Percentiles rank a stretch among this genome's conserved stretches.
These are phyloP conservation scores for Aspergillus caelatus DNA, from an alignment of 2,329 filamentous ascomycete species.

Conservation along the genomic window DNA sequence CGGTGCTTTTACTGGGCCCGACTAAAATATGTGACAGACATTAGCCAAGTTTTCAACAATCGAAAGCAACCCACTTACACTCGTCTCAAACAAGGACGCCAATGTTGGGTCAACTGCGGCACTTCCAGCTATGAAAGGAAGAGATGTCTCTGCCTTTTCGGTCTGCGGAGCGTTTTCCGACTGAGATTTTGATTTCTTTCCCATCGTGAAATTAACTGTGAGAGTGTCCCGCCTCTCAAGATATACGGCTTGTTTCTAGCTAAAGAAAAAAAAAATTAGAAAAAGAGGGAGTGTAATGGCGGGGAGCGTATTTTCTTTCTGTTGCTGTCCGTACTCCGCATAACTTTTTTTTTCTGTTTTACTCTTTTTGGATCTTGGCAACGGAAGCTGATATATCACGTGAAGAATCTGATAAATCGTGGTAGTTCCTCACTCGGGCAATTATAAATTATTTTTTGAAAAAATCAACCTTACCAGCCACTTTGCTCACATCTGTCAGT, in stretches of 20 bases:
- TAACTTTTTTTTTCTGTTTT: conserved; percentile 9
- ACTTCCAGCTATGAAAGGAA: conserved; percentile 58
- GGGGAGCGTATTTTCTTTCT: not conserved
- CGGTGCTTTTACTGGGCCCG: conserved; percentile 45
- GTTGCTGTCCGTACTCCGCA: not conserved
- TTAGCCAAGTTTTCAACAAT: conserved; percentile 1
- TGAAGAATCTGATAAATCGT: conserved; percentile 7
- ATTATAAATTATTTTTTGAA: no score
- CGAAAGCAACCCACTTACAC: conserved; percentile 57
- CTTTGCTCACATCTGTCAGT: no score
- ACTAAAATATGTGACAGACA: conserved; percentile 25
- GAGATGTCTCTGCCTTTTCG: conserved; percentile 21
- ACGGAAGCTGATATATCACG: conserved; percentile 17
- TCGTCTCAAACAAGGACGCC: conserved; percentile 70
- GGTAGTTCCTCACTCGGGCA: not conserved
- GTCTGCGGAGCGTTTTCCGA: conserved; percentile 19
- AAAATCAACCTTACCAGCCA: no score
- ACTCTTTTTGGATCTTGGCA: conserved; percentile 15
- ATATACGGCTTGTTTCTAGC: not conserved
- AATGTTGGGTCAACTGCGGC: conserved; percentile 69
- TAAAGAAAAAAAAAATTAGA: not conserved
- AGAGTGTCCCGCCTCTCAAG: not conserved
- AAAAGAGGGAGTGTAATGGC: not conserved
- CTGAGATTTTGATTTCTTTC: conserved; percentile 38
- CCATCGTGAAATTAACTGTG: conserved; percentile 28